Conservation (phyloP, 768 basidiomycete genomes). For the Xerocomellus amylosporus region DNA sequence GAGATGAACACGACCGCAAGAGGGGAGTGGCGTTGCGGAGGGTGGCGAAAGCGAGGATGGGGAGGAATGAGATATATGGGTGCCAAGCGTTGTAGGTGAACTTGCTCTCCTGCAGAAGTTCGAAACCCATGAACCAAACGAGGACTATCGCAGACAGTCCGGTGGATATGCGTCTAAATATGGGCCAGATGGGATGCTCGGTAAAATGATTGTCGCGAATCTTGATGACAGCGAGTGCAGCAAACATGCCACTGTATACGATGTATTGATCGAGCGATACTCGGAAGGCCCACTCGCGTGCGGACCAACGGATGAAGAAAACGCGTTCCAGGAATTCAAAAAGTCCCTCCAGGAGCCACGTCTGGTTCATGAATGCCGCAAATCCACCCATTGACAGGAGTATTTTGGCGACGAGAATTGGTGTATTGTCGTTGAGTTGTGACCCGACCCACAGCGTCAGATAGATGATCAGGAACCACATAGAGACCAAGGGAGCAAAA, state of each 20-base stretch:
- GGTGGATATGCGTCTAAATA: slow-evolving; percentile 46
- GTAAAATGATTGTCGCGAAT: slow-evolving; percentile 67
- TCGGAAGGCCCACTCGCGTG: slow-evolving; percentile 85
- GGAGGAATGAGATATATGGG: slow-evolving; percentile 76
- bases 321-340: slow-evolving; percentile 64
- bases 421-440: slow-evolving; percentile 65
- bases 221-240: slow-evolving; percentile 71
- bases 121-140: slow-evolving; percentile 81
- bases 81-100: slow-evolving; percentile 86
- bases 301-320: slow-evolving; percentile 79
- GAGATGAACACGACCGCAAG: slow-evolving; percentile 68
- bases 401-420: slow-evolving; percentile 72
- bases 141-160: slow-evolving; percentile 52
- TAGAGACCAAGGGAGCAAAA: slow-evolving; percentile 84
- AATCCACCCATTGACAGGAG: slow-evolving; percentile 58
- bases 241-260: slow-evolving; percentile 83
- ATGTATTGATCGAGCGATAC: slow-evolving; percentile 87
- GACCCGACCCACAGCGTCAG: slow-evolving; percentile 69
- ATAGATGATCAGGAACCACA: slow-evolving; percentile 90
- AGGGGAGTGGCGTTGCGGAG: slow-evolving; percentile 74
- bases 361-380: slow-evolving; percentile 62
- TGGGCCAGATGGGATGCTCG: slow-evolving; percentile 66
- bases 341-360: slow-evolving; percentile 58
- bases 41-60: slow-evolving; percentile 70
- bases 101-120: slow-evolving; percentile 73